phyloP scores from a whole-genome alignment of 768 basidiomycete genomes.

The Imleria badia region DNA sequence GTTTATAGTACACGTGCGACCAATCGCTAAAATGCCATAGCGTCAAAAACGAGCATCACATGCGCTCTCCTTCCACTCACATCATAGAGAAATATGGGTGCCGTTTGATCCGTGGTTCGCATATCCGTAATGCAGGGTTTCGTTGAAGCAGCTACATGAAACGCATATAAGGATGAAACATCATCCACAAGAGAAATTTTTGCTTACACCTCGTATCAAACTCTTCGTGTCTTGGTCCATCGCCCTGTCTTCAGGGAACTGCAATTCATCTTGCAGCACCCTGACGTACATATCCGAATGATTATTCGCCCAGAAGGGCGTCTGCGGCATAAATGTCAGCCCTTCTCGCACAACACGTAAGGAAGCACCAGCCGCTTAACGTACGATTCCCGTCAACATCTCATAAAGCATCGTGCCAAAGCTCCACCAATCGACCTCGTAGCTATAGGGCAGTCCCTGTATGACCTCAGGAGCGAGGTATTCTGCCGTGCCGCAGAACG shows the following conservation, averaged over 20 bases:
- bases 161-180: conserved; percentile 8
- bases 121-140: conserved; percentile 86
- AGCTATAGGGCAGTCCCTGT: conserved; percentile 84
- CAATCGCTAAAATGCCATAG: conserved; percentile 62
- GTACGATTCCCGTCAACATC: conserved; percentile 94
- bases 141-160: conserved; percentile 78
- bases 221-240: conserved; percentile 95
- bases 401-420: conserved; percentile 98
- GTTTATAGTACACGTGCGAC: conserved; percentile 92
- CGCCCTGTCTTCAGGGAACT: conserved; percentile 87
- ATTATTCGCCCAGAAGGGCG: conserved; percentile 90
- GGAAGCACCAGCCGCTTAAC: conserved; percentile 3
- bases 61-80: conserved; percentile 41
- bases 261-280: conserved; percentile 85
- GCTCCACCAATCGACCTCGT: conserved; percentile 98
- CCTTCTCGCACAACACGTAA: conserved; percentile 17
- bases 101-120: conserved; percentile 89
- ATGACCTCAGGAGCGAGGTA: conserved; percentile 97
- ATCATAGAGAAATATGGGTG: conserved; percentile 97
- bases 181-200: background rate
- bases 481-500: conserved; percentile 96
- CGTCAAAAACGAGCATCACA: conserved; percentile 7
- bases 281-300: conserved; percentile 95
- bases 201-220: conserved; percentile 87
- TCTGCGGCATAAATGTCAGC: conserved; percentile 44